Evolutionary conservation across 306 rosid genomes (phyloP), one percentile per base, ranked within the genome.

Genomic region (Carpinus fangiana): DNA sequence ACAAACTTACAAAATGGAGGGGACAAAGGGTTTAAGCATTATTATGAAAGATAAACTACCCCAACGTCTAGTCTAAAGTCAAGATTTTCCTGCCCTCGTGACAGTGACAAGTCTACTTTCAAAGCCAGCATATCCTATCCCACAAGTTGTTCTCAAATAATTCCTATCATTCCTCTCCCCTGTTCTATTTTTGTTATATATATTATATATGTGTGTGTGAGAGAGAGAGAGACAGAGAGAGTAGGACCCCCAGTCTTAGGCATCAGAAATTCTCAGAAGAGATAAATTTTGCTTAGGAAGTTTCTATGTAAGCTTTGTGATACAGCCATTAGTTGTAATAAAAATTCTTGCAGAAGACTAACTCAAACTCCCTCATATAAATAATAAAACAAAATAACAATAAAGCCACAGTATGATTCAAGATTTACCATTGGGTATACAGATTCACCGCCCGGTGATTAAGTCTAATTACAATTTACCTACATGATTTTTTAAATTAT

Each of bases 151-250:
- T 41, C 1, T 38, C 70, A 36, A 56, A 56, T 21, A 38, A 65
- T 16, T 65, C 48, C 69, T 20, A 28, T 31, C 11, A 11, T 65
- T 38, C 36, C 20, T 20, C 8, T 56, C 31, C 85, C 98, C 66
- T 91, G 99, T 56, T 95, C 99, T 31, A 31, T 31, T 31, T 31
- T 31, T 31, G 34, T 31, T 31, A 31, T 31, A 31, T 31, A 31
- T 31, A 23, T 23, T 31, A 23, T 23, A 23, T 23, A 1, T 0
- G 26, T 1, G 26, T 1, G 26, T 23, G 26, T 23, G 26, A 23
- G 26, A 23, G 26, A 23, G 26, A 23, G 26, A 23, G 26, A 23
- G 26, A 23, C 0, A 23, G 26, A 23, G 26, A 23, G 26, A 23
- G 26, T 23, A 23, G 26, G 14, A 60, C 31, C 38, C 38, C 66